A percentile compares a stretch with the other conserved stretches of the same genome.
Evolutionary conservation across 2,329 filamentous ascomycete genomes (phyloP).

Genomic region (Fusarium agapanthi): DNA sequence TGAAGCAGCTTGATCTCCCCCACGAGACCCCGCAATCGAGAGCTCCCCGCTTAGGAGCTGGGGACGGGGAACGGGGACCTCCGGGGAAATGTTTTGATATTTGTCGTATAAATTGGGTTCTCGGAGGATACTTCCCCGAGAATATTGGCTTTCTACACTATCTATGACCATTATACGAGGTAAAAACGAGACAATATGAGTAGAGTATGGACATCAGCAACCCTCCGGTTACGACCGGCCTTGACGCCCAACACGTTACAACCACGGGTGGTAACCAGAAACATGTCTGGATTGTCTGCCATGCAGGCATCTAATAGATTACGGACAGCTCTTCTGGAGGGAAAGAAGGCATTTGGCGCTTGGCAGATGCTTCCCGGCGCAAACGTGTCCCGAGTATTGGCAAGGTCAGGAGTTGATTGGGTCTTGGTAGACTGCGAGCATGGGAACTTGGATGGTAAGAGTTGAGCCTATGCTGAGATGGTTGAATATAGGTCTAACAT

Average conservation of each 20-base stretch:
- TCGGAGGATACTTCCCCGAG: neutral
- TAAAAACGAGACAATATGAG: constrained; percentile 21
- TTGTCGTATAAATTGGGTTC: constrained; percentile 4
- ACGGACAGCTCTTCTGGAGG: constrained; percentile 58
- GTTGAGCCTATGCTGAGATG: neutral
- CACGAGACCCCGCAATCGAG: constrained; percentile 33
- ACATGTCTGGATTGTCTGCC: constrained; percentile 21
- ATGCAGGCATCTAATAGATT: constrained; percentile 60
- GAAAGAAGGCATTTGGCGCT: constrained; percentile 61
- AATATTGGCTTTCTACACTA: neutral
- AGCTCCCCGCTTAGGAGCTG: constrained; percentile 16
- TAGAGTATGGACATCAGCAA: constrained; percentile 17
- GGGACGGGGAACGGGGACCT: neutral
- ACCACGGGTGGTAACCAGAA: constrained; percentile 9
- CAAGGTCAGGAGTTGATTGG: constrained; percentile 71
- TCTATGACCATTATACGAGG: neutral
- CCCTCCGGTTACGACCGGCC: constrained; percentile 26
- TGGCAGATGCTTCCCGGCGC: constrained; percentile 72
- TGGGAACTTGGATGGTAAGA: constrained; percentile 58
- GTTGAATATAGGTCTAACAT: neutral
- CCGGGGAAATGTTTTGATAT: constrained; percentile 1
- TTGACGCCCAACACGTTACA: constrained; percentile 15
- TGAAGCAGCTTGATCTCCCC: constrained; percentile 26
- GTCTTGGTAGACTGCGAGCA: constrained; percentile 68
- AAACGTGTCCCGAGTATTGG: constrained; percentile 67